Conservation (phyloP, 306 rosid genomes). For the Lathyrus tuberosus region DNA sequence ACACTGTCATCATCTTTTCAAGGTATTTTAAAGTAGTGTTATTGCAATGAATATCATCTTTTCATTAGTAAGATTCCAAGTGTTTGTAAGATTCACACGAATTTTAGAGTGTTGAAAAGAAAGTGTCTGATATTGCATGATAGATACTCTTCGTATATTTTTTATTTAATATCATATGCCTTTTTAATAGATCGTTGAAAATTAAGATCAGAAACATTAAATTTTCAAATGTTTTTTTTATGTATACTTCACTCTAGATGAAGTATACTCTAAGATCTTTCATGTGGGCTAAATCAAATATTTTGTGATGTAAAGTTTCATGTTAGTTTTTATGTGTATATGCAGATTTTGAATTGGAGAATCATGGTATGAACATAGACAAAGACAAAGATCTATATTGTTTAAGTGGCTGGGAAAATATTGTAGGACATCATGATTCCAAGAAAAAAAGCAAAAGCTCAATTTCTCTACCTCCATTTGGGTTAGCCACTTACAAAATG, state of each 20-base stretch:
- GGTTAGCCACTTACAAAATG: slow-evolving; percentile 70
- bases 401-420: slow-evolving; percentile 17
- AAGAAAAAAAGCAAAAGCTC: slow-evolving; percentile 13
- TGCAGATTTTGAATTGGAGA: slow-evolving; percentile 45
- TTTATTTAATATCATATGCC: not conserved
- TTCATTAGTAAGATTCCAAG: not conserved
- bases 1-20: slow-evolving; percentile 76
- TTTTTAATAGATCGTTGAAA: no score
- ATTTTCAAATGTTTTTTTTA: no score
- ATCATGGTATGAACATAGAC: slow-evolving; percentile 29
- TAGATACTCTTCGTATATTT: not conserved
- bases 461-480: slow-evolving; percentile 61
- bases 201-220: no score
- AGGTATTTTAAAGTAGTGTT: slow-evolving; percentile 48
- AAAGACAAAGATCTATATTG: slow-evolving; percentile 26
- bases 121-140: not conserved
- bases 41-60: not conserved
- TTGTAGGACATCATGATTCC: slow-evolving; percentile 24
- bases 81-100: no score
- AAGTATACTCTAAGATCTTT: not conserved
- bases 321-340: slow-evolving; percentile 4
- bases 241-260: no score
- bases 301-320: not conserved
- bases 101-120: no score
- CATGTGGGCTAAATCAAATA: not conserved